These are phyloP conservation scores for Nidularia pulvinata DNA, from an alignment of 768 basidiomycete species.

Conservation along the genomic window DNA sequence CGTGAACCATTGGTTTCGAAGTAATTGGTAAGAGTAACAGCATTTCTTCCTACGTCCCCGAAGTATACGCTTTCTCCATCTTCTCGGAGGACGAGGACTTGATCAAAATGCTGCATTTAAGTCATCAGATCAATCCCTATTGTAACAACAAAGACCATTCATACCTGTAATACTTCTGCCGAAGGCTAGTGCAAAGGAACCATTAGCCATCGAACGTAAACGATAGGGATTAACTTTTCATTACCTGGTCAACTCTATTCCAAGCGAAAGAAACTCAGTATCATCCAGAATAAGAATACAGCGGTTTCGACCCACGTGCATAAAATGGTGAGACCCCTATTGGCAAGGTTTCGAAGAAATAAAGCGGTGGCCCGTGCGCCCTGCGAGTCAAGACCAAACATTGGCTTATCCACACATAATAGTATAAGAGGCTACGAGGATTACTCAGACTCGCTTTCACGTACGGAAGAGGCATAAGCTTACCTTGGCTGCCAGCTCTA, in stretches of 20 bases:
- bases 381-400: constrained; percentile 86
- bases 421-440: constrained; percentile 58
- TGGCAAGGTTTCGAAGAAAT: constrained; percentile 75
- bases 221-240: constrained; percentile 42
- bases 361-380: constrained; percentile 82
- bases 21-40: constrained; percentile 66
- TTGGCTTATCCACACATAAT: constrained; percentile 89
- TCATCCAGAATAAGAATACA: constrained; percentile 39
- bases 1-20: constrained; percentile 75
- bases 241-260: constrained; percentile 25
- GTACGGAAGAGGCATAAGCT: constrained; percentile 14
- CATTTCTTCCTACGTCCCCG: constrained; percentile 66
- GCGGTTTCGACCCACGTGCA: constrained; percentile 59
- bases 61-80: constrained; percentile 79
- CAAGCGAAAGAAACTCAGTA: constrained; percentile 27
- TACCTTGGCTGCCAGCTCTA: constrained; percentile 87
- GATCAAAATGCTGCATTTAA: constrained; percentile 53
- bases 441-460: neutral
- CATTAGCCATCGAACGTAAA: constrained; percentile 42
- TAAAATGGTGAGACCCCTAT: constrained; percentile 83
- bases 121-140: neutral
- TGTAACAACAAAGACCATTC: neutral
- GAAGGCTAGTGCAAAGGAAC: constrained; percentile 83
- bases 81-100: constrained; percentile 70
- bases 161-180: constrained; percentile 67